Evolutionary conservation across 2,329 filamentous ascomycete genomes (phyloP).

Genomic region (Plenodomus biglobosus): DNA sequence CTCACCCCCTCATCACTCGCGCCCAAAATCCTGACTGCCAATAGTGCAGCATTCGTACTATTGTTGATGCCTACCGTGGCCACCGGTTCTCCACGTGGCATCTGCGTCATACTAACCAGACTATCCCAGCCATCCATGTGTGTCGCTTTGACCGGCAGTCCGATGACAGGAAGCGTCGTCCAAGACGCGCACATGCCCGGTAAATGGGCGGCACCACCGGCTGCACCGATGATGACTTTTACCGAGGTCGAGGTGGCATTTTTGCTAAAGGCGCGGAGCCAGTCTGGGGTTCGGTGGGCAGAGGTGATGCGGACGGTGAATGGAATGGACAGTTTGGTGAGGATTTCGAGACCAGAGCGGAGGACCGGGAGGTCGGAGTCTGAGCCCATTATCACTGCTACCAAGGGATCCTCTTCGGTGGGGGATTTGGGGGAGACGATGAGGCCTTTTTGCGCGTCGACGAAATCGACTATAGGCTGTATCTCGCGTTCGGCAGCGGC

Average conservation of each 20-base stretch:
- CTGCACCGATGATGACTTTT: constrained; percentile 53
- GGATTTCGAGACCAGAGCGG: constrained; percentile 64
- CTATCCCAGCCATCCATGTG: constrained; percentile 55
- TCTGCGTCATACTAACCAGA: constrained; percentile 55
- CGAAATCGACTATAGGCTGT: constrained; percentile 68
- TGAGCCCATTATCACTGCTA: constrained; percentile 82
- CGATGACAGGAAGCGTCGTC: constrained; percentile 55
- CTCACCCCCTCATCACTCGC: constrained; percentile 57
- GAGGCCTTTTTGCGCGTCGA: constrained; percentile 57
- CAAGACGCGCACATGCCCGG: constrained; percentile 56
- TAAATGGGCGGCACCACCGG: constrained; percentile 54
- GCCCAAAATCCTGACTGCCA: constrained; percentile 50
- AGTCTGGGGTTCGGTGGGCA: constrained; percentile 59
- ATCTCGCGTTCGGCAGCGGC: constrained; percentile 67
- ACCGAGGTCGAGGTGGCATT: constrained; percentile 42
- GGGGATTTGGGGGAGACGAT: constrained; percentile 21
- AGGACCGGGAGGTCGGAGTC: constrained; percentile 74
- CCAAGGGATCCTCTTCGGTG: constrained; percentile 53
- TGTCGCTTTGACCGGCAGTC: constrained; percentile 53
- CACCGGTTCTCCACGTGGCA: constrained; percentile 52
- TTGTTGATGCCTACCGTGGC: constrained; percentile 52
- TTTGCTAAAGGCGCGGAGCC: constrained; percentile 51
- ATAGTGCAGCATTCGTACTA: constrained; percentile 50
- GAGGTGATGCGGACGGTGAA: constrained; percentile 76
- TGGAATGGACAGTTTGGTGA: constrained; percentile 70